These are phyloP conservation scores for Silybum marianum DNA, from an alignment of 129 eudicot genomes.

Conservation along the genomic window DNA sequence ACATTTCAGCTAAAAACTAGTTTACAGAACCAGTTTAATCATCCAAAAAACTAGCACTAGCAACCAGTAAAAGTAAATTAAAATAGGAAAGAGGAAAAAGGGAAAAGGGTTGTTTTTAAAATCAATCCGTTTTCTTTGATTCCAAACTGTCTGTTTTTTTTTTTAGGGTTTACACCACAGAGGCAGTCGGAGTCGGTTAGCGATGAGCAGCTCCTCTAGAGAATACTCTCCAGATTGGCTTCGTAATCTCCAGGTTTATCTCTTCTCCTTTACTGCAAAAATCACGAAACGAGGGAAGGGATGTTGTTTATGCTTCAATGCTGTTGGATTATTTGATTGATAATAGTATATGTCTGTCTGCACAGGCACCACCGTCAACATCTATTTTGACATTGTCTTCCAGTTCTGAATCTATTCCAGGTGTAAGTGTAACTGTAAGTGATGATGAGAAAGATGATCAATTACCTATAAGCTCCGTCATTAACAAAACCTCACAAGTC, in stretches of 20 bases:
- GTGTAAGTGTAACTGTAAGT: constrained; percentile 21
- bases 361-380: constrained; percentile 64
- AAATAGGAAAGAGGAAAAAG: too few species aligned
- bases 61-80: too few species aligned
- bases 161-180: neutral
- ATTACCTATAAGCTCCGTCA: constrained; percentile 35
- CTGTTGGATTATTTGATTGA: neutral
- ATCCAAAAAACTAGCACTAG: too few species aligned
- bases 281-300: too few species aligned
- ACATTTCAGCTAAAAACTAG: too few species aligned
- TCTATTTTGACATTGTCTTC: constrained; percentile 57
- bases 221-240: constrained; percentile 95
- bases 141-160: too few species aligned
- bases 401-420: constrained; percentile 51
- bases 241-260: constrained; percentile 58
- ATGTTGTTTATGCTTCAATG: too few species aligned
- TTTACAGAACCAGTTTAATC: too few species aligned
- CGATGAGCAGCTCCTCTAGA: constrained; percentile 60
- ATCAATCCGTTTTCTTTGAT: too few species aligned
- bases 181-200: neutral
- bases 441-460: constrained; percentile 39
- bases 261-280: neutral
- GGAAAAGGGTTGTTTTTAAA: too few species aligned
- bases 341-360: neutral
- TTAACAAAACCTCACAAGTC: constrained; percentile 17